These are phyloP conservation scores for Rhynchosporium secalis DNA, from an alignment of 2,329 filamentous ascomycete genomes.

Conservation along the genomic window DNA sequence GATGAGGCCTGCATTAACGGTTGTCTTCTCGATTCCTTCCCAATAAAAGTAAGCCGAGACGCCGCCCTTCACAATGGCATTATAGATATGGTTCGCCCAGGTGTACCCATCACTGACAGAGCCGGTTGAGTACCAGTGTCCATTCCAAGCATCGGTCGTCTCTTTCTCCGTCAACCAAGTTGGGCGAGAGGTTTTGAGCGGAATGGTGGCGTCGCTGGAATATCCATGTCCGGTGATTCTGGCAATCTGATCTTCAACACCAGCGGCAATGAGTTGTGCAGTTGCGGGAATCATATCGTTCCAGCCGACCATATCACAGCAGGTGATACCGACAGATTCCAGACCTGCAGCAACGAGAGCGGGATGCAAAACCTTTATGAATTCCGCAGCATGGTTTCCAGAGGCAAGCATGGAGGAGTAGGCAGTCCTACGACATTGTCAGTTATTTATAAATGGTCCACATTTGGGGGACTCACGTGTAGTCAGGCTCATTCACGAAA, in stretches of 20 bases:
- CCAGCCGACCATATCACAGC: slow-evolving; percentile 48
- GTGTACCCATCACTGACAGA: slow-evolving; percentile 52
- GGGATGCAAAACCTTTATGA: slow-evolving; percentile 47
- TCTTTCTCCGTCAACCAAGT: slow-evolving; percentile 52
- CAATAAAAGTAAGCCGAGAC: slow-evolving; percentile 55
- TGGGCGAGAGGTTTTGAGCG: slow-evolving; percentile 44
- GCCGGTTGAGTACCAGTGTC: slow-evolving; percentile 49
- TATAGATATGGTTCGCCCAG: slow-evolving; percentile 56
- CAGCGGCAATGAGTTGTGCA: slow-evolving; percentile 41
- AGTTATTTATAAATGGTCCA: background rate
- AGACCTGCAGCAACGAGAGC: slow-evolving; percentile 41
- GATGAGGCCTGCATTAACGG: slow-evolving; percentile 7
- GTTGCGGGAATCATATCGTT: slow-evolving; percentile 41
- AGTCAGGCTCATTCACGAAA: slow-evolving; percentile 49
- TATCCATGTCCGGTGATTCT: slow-evolving; percentile 45
- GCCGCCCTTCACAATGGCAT: slow-evolving; percentile 49
- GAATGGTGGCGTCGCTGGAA: slow-evolving; percentile 42
- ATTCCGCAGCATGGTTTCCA: slow-evolving; percentile 50
- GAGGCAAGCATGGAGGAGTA: slow-evolving; percentile 50
- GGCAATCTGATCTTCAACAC: slow-evolving; percentile 42
- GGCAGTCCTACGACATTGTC: slow-evolving; percentile 18
- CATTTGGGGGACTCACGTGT: slow-evolving; percentile 26
- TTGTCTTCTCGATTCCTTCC: slow-evolving; percentile 30
- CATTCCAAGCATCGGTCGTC: slow-evolving; percentile 45
- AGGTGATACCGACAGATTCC: slow-evolving; percentile 42